Conservation (phyloP, 371 early-diverging fungal species). For the Synchytrium microbalum region DNA sequence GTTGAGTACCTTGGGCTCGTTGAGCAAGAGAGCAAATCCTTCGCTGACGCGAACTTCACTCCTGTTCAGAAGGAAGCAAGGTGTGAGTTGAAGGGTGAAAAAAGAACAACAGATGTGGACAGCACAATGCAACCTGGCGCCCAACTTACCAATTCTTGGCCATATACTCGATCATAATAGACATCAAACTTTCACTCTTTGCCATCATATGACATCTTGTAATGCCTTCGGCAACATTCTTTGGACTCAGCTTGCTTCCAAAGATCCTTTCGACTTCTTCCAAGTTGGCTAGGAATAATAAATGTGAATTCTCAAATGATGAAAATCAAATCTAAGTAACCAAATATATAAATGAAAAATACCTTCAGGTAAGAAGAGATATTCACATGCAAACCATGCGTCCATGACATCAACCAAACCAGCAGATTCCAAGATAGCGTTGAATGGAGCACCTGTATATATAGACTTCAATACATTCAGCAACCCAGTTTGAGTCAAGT, state of each 20-base stretch:
- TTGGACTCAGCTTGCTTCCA: background rate
- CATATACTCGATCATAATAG: background rate
- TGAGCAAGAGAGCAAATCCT: background rate
- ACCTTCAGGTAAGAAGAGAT: no score
- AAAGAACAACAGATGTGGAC: no score
- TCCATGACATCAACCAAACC: background rate
- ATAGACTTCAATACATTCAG: background rate
- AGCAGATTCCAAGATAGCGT: background rate
- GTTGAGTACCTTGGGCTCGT: background rate
- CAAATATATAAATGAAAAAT: no score
- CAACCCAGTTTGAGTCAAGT: background rate
- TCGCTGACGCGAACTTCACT: background rate
- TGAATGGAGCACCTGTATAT: background rate
- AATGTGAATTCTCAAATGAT: no score
- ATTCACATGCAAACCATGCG: background rate
- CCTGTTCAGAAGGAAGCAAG: no score
- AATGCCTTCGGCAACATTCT: background rate
- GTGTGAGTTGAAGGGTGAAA: no score
- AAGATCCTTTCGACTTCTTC: background rate
- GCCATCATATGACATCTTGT: background rate
- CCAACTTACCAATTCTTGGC: slow-evolving; percentile 1
- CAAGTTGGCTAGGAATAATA: no score
- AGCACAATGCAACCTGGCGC: no score
- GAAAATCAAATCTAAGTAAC: no score
- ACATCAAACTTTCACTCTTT: background rate